phyloP scores from a whole-genome alignment of 176 grass and related monocot species.

The Metroxylon sagu region DNA sequence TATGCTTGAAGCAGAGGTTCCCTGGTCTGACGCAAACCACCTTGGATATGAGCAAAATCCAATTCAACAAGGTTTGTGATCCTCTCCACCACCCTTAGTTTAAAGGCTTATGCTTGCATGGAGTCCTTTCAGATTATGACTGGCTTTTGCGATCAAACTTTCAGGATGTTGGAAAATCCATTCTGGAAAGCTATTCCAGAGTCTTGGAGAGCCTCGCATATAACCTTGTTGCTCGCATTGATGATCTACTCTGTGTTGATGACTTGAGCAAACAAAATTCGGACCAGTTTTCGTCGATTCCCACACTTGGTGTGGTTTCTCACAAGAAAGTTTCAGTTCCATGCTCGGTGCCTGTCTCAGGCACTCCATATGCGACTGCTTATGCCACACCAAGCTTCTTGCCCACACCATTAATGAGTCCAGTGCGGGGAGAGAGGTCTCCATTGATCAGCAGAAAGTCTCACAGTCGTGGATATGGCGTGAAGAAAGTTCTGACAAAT shows the following conservation, averaged over 20 bases:
- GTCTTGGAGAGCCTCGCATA: slow-evolving; percentile 88
- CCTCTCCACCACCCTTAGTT: not conserved
- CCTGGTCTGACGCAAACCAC: slow-evolving; percentile 84
- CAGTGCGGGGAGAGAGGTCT: slow-evolving; percentile 39
- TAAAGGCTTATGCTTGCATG: not conserved
- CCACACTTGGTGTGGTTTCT: slow-evolving; percentile 28
- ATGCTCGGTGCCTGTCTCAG: slow-evolving; percentile 64
- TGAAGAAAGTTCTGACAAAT: slow-evolving; percentile 60
- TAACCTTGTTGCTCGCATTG: slow-evolving; percentile 71
- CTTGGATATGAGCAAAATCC: slow-evolving; percentile 92
- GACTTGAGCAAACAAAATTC: slow-evolving; percentile 52
- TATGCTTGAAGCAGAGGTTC: slow-evolving; percentile 95
- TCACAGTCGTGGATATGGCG: slow-evolving; percentile 25
- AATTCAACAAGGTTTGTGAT: slow-evolving; percentile 70
- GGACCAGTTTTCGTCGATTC: slow-evolving; percentile 29
- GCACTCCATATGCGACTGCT: slow-evolving; percentile 58
- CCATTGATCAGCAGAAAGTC: slow-evolving; percentile 32
- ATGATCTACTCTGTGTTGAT: slow-evolving; percentile 74
- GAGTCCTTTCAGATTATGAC: too few relatives aligned
- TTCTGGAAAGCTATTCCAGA: slow-evolving; percentile 92
- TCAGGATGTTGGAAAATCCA: slow-evolving; percentile 87
- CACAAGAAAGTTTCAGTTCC: slow-evolving; percentile 42
- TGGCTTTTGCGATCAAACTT: slow-evolving; percentile 2
- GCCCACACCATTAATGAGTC: slow-evolving; percentile 41
- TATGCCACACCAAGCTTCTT: slow-evolving; percentile 72